A percentile compares a stretch with the other conserved stretches of the same genome.
Conservation (phyloP, 2,329 filamentous ascomycete genomes). For the Monilinia laxa region DNA sequence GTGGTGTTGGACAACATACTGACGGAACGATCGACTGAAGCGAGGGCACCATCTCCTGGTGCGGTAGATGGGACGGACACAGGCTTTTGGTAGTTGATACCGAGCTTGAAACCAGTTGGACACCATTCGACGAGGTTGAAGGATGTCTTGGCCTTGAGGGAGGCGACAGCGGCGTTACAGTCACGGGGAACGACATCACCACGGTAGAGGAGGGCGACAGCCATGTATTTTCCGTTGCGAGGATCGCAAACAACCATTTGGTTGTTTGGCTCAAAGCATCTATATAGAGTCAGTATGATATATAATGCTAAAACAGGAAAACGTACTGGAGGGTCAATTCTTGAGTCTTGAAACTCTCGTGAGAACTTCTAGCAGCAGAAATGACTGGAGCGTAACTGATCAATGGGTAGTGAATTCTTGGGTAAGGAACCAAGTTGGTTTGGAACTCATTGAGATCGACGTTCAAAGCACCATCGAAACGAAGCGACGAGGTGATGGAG, state of each 20-base stretch:
- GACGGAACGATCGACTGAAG: conserved; percentile 54
- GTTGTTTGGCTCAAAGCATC: conserved; percentile 65
- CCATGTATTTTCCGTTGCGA: conserved; percentile 68
- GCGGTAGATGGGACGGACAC: conserved; percentile 48
- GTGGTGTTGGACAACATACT: conserved; percentile 68
- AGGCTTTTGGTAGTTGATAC: conserved; percentile 84
- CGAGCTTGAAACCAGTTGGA: conserved; percentile 99
- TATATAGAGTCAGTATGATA: conserved; percentile 25
- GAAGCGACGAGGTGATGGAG: conserved; percentile 63
- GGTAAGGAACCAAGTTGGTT: conserved; percentile 67
- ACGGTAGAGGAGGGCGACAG: conserved; percentile 64
- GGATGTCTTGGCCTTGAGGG: conserved; percentile 61
- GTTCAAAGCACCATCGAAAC: conserved; percentile 66
- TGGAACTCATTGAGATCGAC: conserved; percentile 70
- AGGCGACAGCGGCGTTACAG: conserved; percentile 56
- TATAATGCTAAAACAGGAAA: not conserved
- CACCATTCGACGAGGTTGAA: conserved; percentile 95
- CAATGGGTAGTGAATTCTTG: conserved; percentile 65
- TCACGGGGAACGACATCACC: conserved; percentile 65
- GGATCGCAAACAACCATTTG: conserved; percentile 68
- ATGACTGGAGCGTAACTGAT: conserved; percentile 66
- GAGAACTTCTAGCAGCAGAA: conserved; percentile 58
- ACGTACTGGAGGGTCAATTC: conserved; percentile 63
- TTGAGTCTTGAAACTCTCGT: conserved; percentile 65
- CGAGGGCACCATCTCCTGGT: conserved; percentile 48